These are phyloP conservation scores for Verticillium albo-atrum DNA, from an alignment of 2,329 filamentous ascomycete genomes.

Conservation along the genomic window DNA sequence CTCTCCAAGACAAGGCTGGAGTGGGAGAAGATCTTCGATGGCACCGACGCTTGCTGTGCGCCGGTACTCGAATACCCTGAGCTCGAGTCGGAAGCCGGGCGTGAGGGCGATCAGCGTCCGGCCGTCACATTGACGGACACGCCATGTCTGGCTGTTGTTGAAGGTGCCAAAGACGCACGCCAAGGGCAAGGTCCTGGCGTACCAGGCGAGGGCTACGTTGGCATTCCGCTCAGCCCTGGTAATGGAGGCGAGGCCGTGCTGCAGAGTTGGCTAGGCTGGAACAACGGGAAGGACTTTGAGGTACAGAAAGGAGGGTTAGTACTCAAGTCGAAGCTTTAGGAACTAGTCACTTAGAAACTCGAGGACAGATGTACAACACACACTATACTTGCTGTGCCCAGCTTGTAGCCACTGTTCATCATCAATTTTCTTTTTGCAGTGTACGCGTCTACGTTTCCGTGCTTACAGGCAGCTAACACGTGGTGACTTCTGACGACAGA, in stretches of 20 bases:
- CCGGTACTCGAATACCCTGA: conserved; percentile 76
- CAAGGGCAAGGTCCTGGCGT: conserved; percentile 63
- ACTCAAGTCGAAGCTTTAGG: conserved; percentile 32
- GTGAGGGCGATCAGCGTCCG: conserved; percentile 67
- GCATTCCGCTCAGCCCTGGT: conserved; percentile 57
- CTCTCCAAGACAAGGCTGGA: conserved; percentile 64
- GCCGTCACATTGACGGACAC: conserved; percentile 64
- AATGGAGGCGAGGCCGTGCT: conserved; percentile 68
- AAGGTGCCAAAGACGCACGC: conserved; percentile 33
- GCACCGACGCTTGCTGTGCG: conserved; percentile 88
- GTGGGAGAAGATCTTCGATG: conserved; percentile 85
- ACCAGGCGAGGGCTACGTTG: conserved; percentile 63
- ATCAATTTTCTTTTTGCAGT: too few relatives aligned
- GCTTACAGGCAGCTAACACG: too few relatives aligned
- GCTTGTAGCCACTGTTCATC: too few relatives aligned
- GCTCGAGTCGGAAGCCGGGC: conserved; percentile 47
- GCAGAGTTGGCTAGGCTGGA: conserved; percentile 73
- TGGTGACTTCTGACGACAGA: not conserved
- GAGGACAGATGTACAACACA: too few relatives aligned
- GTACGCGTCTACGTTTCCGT: too few relatives aligned
- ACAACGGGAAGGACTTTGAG: conserved; percentile 65
- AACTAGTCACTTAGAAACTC: not conserved
- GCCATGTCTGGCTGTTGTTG: conserved; percentile 60
- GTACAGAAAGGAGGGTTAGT: conserved; percentile 59
- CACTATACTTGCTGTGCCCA: not conserved